A percentile compares a stretch with the other conserved stretches of the same genome.
These are phyloP conservation scores for Gossypium raimondii DNA, from an alignment of 345 rosid genomes.

Conservation along the genomic window DNA sequence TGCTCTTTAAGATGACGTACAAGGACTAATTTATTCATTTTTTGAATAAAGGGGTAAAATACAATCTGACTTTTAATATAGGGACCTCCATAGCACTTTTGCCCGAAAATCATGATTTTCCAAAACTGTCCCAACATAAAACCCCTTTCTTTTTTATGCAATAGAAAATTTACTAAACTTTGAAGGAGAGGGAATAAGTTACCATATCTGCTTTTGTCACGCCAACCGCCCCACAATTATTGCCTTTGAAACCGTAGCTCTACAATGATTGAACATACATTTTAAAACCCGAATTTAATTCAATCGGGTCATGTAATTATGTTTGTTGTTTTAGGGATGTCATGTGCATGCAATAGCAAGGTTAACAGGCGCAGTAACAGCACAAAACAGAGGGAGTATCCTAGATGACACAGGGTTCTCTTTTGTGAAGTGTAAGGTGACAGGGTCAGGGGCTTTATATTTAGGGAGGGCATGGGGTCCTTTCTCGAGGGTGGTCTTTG, in stretches of 20 bases:
- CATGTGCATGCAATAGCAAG: conserved; percentile 87
- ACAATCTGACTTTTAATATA: too few species aligned
- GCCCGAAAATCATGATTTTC: background rate
- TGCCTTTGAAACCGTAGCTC: background rate
- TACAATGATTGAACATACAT: background rate
- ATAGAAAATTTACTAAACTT: background rate
- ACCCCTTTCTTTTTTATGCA: background rate
- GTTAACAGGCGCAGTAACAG: conserved; percentile 67
- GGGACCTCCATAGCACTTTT: too few species aligned
- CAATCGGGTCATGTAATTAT: background rate
- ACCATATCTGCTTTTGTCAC: background rate
- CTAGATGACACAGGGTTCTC: conserved; percentile 98
- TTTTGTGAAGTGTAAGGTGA: conserved; percentile 85
- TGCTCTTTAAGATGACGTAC: too few species aligned
- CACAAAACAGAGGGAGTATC: conserved; percentile 67
- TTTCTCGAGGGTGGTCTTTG: conserved; percentile 91
- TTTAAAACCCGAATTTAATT: background rate
- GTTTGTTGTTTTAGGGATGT: conserved; percentile 45
- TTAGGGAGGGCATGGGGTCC: conserved; percentile 99
- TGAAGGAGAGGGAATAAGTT: background rate
- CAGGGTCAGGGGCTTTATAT: conserved; percentile 91
- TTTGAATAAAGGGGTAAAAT: too few species aligned
- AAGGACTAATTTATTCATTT: too few species aligned
- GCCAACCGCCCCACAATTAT: background rate
- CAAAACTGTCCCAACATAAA: background rate